Base-by-base conservation (phyloP, 2,329 filamentous ascomycete species). In the Reticulascus tulasneorum region DNA sequence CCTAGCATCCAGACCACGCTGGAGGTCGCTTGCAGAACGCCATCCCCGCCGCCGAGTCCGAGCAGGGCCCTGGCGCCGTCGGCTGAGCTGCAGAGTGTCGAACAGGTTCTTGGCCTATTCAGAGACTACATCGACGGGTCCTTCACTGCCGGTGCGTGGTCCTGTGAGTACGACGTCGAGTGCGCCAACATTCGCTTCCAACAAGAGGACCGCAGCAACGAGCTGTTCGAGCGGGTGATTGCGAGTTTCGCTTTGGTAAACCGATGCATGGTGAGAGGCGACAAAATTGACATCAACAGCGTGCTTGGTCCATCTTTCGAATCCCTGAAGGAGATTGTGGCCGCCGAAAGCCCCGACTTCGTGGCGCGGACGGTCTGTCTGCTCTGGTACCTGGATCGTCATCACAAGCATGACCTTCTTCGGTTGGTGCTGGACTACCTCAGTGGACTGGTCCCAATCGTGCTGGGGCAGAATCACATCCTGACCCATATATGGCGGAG, bases 261-360 rank as follows among this genome's bases (percentile, higher is more conserved):
- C 28, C 48, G 54, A 11, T 58, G 53, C 24, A 50, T 59, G 55
- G 54, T 52, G 40, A 45, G 48, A 7, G 54, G 54, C 10, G 57
- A 61, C 32, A 41, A 56, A 6, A 50, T 60, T 23, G 44, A 52
- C 18, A 55, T 60, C 32, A 51, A 50, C 18, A 44, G 39, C 12
- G 47, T 61, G 5, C 51, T 62, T 5, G 52, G 49, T 8, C 58
- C 58, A 5, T 54, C 58, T 0, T 62, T 62, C 20, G 58, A 61
- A 38, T 56, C 53, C 3, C 49, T 62, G 26, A 56, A 56, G 11
- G 52, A 58, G 36, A 54, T 62, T 22, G 47, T 61, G 10, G 45
- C 42, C 7, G 50, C 52, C 3, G 54, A 60, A 32, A 60, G 58
- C 21, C 58, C 58, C 7, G 42, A 56, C 13, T 59, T 61, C 19